Evolutionary conservation across 1,284 basidiomycete species (phyloP), one percentile per base, ranked within the genome.

Genomic region (Cryptococcus sp.): DNA sequence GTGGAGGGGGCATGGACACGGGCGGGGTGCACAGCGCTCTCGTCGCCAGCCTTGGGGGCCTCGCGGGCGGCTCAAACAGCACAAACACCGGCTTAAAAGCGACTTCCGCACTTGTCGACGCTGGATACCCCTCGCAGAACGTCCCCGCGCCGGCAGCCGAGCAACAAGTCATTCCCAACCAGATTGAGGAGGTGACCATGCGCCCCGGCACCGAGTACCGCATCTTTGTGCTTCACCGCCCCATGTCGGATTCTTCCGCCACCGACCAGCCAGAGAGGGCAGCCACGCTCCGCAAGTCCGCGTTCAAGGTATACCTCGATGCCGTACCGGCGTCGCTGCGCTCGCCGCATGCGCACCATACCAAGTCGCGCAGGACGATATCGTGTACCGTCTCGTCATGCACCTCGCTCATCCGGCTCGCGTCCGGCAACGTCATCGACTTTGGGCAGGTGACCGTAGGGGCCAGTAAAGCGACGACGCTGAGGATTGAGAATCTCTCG

Each of bases 401-500:
- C 64, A 79, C 80, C 12, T 80, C 79, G 2, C 72, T 80, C 59
- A 79, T 81, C 63, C 36, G 56, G 4, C 71, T 81, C 46, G 49
- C 78, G 59, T 60, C 76, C 49, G 71, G 69, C 9, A 57, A 57
- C 48, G 52, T 68, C 48, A 73, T 81, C 53, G 80, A 81, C 61
- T 79, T 81, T 58, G 80, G 80, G 7, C 70, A 79, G 57, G 78
- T 79, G n/a, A 79, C 78, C 20, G 78, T 81, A 2, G 80, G 80
- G 20, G 76, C 80, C 15, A 72, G 72, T 46, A 78, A 77, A 66
- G 70, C 75, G 39, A 70, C 72, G 15, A 72, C 74, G 46, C 63
- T 81, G 23, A 60, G 66, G 24, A 78, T 81, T 49, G 67, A 69
- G 48, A 81, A 81, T 66, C 62, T 72, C 15, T 76, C 73, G 11